A percentile compares a stretch with the other conserved stretches of the same genome.
Evolutionary conservation across 345 rosid genomes (phyloP).

Genomic region (Eutrema yunnanense): DNA sequence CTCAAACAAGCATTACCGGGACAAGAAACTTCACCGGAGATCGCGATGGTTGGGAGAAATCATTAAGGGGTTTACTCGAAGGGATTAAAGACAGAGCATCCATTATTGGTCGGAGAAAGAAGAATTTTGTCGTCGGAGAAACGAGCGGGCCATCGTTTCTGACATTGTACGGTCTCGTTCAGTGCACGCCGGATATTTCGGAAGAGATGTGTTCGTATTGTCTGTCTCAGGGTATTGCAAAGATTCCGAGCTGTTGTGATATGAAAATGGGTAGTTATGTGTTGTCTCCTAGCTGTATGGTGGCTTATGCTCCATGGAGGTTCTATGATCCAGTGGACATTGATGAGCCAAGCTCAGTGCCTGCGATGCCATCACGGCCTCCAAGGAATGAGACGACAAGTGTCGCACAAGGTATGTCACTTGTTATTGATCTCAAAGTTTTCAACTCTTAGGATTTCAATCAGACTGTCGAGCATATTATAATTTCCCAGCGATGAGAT

Average conservation of each 20-base stretch:
- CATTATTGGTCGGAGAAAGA: slow-evolving; percentile 4
- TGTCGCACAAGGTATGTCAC: slow-evolving; percentile 6
- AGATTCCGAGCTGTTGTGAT: slow-evolving; percentile 26
- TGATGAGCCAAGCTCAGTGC: slow-evolving; percentile 17
- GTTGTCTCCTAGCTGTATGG: slow-evolving; percentile 32
- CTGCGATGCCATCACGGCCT: slow-evolving; percentile 5
- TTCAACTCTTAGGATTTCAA: neutral
- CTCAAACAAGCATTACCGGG: slow-evolving; percentile 4
- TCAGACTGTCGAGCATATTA: neutral
- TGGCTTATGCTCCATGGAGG: slow-evolving; percentile 28
- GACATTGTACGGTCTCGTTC: slow-evolving; percentile 31
- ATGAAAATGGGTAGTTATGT: slow-evolving; percentile 34
- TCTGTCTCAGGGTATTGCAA: slow-evolving; percentile 5
- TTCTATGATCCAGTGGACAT: slow-evolving; percentile 21
- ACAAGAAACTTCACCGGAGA: slow-evolving; percentile 23
- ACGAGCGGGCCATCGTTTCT: neutral
- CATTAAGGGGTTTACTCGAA: slow-evolving; percentile 14
- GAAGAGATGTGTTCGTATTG: slow-evolving; percentile 35
- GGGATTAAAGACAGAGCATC: slow-evolving; percentile 24
- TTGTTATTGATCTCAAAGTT: neutral
- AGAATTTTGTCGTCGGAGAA: slow-evolving; percentile 24
- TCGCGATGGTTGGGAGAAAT: slow-evolving; percentile 14
- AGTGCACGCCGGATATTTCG: slow-evolving; percentile 55
- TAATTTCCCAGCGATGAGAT: neutral
- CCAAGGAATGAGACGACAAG: slow-evolving; percentile 5